These are phyloP conservation scores for Polytrichum formosum DNA, from an alignment of 225 moss, liverwort and hornwort genomes.

Conservation along the genomic window DNA sequence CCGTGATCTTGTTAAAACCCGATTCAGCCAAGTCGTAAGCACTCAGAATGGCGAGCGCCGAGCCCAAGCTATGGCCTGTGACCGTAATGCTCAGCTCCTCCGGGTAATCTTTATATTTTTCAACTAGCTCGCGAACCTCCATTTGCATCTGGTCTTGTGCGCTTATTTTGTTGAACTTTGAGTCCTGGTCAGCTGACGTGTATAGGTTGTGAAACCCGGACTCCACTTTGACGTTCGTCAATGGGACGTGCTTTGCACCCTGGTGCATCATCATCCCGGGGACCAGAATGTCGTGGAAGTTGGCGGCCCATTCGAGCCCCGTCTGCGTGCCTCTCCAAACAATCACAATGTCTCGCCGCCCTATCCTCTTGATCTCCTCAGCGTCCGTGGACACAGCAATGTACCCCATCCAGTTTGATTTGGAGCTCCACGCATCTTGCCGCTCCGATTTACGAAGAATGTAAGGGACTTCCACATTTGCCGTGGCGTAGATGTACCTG, in stretches of 20 bases:
- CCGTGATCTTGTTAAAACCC: conserved; percentile 16
- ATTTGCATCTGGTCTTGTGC: conserved; percentile 38
- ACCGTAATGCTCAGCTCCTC: conserved; percentile 34
- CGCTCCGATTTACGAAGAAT: conserved; percentile 38
- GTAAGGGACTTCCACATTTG: conserved; percentile 41
- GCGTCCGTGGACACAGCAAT: conserved; percentile 49
- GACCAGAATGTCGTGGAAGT: conserved; percentile 17
- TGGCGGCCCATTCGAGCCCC: conserved; percentile 47
- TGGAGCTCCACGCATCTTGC: conserved; percentile 47
- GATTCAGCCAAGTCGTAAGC: conserved; percentile 50
- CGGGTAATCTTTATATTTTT: conserved; percentile 10
- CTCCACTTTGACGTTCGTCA: conserved; percentile 32
- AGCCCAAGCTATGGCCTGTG: conserved; percentile 48
- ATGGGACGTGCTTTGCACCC: conserved; percentile 4
- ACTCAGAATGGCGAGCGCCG: conserved; percentile 37
- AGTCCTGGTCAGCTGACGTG: conserved; percentile 33
- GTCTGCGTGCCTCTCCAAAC: conserved; percentile 51
- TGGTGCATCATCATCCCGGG: conserved; percentile 28
- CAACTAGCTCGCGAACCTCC: conserved; percentile 31
- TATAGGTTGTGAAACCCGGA: conserved; percentile 41
- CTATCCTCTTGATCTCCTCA: conserved; percentile 31
- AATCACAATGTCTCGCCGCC: conserved; percentile 48
- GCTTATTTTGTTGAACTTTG: conserved; percentile 47
- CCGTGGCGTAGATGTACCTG: conserved; percentile 58
- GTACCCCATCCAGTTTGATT: conserved; percentile 64